Base-by-base conservation (phyloP, 768 basidiomycete species). In the Dacryopinax spathularia region DNA sequence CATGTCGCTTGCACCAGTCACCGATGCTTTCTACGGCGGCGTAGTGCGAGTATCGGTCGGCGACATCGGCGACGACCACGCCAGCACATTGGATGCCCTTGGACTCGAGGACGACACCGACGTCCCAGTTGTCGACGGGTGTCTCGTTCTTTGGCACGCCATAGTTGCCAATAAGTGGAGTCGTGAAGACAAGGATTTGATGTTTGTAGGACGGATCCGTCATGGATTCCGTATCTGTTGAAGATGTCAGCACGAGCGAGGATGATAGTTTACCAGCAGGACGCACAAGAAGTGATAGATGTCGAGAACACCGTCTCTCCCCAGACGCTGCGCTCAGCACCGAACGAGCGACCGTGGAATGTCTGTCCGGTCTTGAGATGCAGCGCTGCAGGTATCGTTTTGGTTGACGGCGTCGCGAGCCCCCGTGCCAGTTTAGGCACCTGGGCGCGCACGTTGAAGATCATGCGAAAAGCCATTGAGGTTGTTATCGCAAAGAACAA, bases 281-380 rank as follows among this genome's bases (percentile, higher is more conserved):
- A 79, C 88, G 69, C 66, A 92, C 93, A 99, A 37, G 93, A 96
- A 0, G 96, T 99, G 73, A 99, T 99, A 41, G 92, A 94, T 33
- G 96, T 99, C 15, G 92, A 95, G 76, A 99, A 99, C 31, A 99
- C 96, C 1, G 95, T 96, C 79, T 99, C 96, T 62, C 96, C 96
- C 76, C 83, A 98, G 62, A 86, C 83, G 71, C 89, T 92, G 70
- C 80, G 85, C 43, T 85, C 84, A 27, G 89, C 85, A 67, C 96
- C 96, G 73, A 99, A 99, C 3, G 88, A 87, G 39, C 83, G 83
- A 22, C 96, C 96, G 60, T 77, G 72, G 81, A 96, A 99, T 7
- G 89, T 88, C 75, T 99, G 87, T 60, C 96, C 96, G 16, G 89
- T 86, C 76, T 94, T 93, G 60, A 99, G 81, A 76, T 97, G 94